A percentile compares a stretch with the other conserved stretches of the same genome.
These are phyloP conservation scores for Cyberlindnera euphorbiae DNA, from an alignment of 805 yeast genomes.

Conservation along the genomic window DNA sequence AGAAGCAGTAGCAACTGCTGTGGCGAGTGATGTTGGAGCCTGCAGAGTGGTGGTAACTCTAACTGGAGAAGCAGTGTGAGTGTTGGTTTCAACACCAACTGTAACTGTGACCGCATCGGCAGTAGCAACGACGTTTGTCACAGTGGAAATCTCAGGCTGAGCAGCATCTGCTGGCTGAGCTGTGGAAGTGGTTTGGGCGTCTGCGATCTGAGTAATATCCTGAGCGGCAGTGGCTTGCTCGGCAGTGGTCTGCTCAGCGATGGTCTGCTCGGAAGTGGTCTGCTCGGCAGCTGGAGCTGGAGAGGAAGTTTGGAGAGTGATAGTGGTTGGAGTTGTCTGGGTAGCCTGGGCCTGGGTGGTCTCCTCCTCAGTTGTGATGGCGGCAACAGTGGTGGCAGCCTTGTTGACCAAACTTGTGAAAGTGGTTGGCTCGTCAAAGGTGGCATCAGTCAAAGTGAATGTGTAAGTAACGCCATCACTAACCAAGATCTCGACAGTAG, in stretches of 20 bases:
- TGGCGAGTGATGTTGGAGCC: constrained; percentile 17
- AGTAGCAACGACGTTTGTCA: constrained; percentile 7
- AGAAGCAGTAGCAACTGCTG: constrained; percentile 13
- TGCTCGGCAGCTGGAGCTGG: constrained; percentile 14
- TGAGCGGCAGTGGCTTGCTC: constrained; percentile 12
- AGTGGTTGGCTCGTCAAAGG: constrained; percentile 33
- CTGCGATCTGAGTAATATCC: no score
- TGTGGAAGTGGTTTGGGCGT: no score
- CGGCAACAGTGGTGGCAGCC: constrained; percentile 18
- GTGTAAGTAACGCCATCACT: constrained; percentile 35
- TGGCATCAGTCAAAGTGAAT: constrained; percentile 33
- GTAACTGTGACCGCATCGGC: constrained; percentile 24
- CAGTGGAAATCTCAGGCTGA: constrained; percentile 13
- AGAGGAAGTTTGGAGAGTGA: constrained; percentile 18
- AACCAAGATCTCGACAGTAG: constrained; percentile 36
- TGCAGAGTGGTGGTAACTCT: constrained; percentile 19
- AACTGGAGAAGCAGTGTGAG: constrained; percentile 16
- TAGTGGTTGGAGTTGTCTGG: constrained; percentile 14
- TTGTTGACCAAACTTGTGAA: constrained; percentile 27
- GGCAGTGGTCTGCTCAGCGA: constrained; percentile 27
- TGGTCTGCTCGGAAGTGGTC: constrained; percentile 17
- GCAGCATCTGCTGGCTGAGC: constrained; percentile 8
- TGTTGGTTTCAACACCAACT: constrained; percentile 18
- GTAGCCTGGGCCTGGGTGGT: constrained; percentile 10
- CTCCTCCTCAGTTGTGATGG: constrained; percentile 2